phyloP scores from a whole-genome alignment of 305 asterid species.

The Euphrasia arctica region DNA sequence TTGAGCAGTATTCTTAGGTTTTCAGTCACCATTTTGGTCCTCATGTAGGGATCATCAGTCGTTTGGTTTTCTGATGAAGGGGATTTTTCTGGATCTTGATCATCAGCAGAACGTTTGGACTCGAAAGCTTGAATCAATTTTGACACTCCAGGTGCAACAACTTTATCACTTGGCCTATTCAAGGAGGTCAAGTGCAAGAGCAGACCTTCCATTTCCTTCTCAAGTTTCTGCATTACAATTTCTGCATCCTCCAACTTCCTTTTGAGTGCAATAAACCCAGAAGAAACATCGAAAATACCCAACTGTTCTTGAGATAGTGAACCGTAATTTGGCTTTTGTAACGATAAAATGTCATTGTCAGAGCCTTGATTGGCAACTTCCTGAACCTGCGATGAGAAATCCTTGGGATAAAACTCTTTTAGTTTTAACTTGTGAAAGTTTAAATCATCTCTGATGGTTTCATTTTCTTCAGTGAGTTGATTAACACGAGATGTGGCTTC shows the following conservation, averaged over 20 bases:
- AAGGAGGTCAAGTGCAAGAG: constrained; percentile 46
- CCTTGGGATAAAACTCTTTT: constrained; percentile 34
- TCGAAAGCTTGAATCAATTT: constrained; percentile 88
- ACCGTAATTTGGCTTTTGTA: constrained; percentile 32
- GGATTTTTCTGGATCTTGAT: constrained; percentile 44
- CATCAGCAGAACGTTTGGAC: constrained; percentile 52
- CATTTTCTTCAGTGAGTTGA: constrained; percentile 59
- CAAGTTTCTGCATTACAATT: constrained; percentile 54
- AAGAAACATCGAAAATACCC: constrained; percentile 36
- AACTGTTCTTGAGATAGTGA: constrained; percentile 28
- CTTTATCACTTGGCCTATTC: constrained; percentile 44
- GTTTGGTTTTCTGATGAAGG: constrained; percentile 37
- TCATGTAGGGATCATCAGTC: constrained; percentile 43
- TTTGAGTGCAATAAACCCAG: constrained; percentile 47
- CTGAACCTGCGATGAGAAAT: constrained; percentile 33
- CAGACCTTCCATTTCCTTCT: constrained; percentile 62
- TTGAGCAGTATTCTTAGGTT: constrained; percentile 47
- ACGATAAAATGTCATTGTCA: constrained; percentile 29
- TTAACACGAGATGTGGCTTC: constrained; percentile 47
- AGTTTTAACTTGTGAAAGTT: constrained; percentile 45
- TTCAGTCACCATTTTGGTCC: constrained; percentile 40
- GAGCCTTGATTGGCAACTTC: constrained; percentile 34
- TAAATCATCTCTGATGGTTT: constrained; percentile 45
- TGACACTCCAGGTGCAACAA: constrained; percentile 65
- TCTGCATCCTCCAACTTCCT: constrained; percentile 58